phyloP scores from a whole-genome alignment of 495 filamentous ascomycete genomes.

The Podospora pseudopauciseta region DNA sequence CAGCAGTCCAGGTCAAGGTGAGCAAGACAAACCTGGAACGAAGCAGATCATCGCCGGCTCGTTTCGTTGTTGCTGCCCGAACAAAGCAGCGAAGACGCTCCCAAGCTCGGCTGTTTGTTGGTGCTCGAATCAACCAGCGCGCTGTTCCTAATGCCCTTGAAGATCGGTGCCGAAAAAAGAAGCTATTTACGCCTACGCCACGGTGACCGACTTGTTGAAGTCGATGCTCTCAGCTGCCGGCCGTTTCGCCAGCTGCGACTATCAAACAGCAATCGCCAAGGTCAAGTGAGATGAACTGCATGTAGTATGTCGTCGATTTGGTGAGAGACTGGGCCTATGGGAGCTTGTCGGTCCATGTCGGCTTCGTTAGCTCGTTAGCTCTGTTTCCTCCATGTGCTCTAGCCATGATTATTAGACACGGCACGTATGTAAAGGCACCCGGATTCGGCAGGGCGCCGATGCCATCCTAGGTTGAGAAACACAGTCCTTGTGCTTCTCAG shows the following conservation, averaged over 20 bases:
- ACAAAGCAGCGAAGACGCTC: constrained; percentile 31
- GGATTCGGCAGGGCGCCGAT: constrained; percentile 7
- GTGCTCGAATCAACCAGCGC: constrained; percentile 28
- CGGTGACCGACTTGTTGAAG: constrained; percentile 10
- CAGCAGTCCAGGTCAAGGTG: background rate
- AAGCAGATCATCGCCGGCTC: constrained; percentile 35
- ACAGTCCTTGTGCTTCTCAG: constrained; percentile 11
- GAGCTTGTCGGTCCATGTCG: background rate
- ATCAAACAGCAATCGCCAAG: constrained; percentile 28
- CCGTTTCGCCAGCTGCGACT: constrained; percentile 19
- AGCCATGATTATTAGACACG: background rate
- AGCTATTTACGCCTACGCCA: constrained; percentile 16
- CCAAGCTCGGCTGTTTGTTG: constrained; percentile 25
- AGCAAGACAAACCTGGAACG: constrained; percentile 25
- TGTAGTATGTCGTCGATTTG: constrained; percentile 30
- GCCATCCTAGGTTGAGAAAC: constrained; percentile 7
- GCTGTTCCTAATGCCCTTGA: constrained; percentile 8
- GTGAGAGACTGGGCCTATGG: constrained; percentile 6
- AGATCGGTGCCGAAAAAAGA: constrained; percentile 2
- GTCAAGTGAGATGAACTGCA: constrained; percentile 43
- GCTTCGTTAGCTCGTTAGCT: background rate
- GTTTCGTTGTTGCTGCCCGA: constrained; percentile 49
- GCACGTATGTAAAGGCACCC: background rate
- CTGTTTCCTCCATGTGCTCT: background rate
- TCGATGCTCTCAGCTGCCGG: constrained; percentile 5